These are phyloP conservation scores for Lepidium aucheri DNA, from an alignment of 345 rosid genomes.

Conservation along the genomic window DNA sequence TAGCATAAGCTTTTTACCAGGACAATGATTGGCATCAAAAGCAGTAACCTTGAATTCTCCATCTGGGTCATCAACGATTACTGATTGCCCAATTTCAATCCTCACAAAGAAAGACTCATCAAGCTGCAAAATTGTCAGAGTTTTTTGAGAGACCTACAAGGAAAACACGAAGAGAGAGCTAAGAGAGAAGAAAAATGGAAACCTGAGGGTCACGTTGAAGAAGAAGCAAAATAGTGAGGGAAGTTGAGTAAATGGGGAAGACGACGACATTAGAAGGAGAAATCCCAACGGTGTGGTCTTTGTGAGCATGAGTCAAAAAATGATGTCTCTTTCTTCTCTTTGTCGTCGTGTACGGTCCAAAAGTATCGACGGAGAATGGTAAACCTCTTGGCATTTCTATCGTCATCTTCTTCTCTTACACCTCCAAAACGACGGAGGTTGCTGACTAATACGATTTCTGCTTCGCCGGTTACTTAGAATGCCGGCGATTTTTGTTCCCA, in stretches of 20 bases:
- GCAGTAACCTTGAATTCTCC: conserved; percentile 62
- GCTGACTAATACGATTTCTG: no score
- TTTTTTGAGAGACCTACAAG: not conserved
- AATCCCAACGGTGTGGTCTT: conserved; percentile 64
- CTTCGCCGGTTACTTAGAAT: no score
- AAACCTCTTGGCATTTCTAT: conserved; percentile 84
- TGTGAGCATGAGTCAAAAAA: conserved; percentile 83
- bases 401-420: conserved; percentile 32
- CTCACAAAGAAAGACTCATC: conserved; percentile 49
- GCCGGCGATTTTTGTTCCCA: no score
- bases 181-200: not conserved
- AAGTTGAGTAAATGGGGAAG: conserved; percentile 61
- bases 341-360: conserved; percentile 43
- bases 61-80: conserved; percentile 48
- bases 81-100: conserved; percentile 54
- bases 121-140: conserved; percentile 31
- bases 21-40: conserved; percentile 83
- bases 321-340: conserved; percentile 66
- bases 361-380: conserved; percentile 81
- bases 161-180: not conserved
- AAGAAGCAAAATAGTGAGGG: conserved; percentile 54
- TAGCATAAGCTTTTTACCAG: no score
- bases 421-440: no score
- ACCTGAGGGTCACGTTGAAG: conserved; percentile 56
- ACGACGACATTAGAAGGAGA: conserved; percentile 33